These are phyloP conservation scores for Aspergillus viridinutans DNA, from an alignment of 2,329 filamentous ascomycete species.

Conservation along the genomic window DNA sequence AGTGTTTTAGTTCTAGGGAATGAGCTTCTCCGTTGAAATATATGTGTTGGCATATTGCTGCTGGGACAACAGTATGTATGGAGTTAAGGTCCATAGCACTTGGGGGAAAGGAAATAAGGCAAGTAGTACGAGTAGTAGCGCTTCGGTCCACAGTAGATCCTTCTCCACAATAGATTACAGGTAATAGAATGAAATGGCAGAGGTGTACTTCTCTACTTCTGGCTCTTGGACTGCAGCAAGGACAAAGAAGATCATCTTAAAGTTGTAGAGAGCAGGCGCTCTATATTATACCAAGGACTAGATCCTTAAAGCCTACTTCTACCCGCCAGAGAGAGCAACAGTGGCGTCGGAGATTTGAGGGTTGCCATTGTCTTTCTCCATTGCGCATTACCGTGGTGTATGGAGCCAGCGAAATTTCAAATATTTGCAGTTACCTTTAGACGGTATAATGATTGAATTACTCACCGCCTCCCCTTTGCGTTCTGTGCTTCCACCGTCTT, in stretches of 20 bases:
- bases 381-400: background rate
- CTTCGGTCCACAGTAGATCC: background rate
- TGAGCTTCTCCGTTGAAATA: background rate
- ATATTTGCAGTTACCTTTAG: background rate
- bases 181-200: background rate
- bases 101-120: background rate
- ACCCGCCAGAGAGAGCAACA: background rate
- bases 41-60: background rate
- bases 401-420: background rate
- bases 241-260: background rate
- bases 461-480: constrained; percentile 16
- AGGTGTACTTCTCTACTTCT: background rate
- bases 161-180: background rate
- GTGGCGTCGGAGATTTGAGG: background rate
- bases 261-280: background rate
- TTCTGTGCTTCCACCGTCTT: background rate
- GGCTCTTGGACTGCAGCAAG: background rate
- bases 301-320: background rate
- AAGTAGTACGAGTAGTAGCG: background rate
- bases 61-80: background rate
- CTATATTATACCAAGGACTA: background rate
- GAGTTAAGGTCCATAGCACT: background rate
- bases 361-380: background rate
- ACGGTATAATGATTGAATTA: background rate
- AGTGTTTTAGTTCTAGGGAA: background rate